Base-by-base conservation (phyloP, 345 rosid species). In the Pistacia integerrima region DNA sequence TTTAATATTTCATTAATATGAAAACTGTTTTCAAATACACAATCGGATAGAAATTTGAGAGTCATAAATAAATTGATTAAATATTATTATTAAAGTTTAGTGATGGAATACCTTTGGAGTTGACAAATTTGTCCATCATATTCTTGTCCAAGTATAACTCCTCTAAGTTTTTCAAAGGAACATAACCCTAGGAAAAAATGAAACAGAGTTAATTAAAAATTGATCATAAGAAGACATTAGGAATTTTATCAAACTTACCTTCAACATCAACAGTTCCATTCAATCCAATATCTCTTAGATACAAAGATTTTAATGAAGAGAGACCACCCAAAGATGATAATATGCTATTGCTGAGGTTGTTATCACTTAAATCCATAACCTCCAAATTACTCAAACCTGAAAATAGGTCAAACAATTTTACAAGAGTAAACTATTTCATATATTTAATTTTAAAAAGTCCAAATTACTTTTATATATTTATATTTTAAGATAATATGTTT, bases 111-210 rank as follows among this genome's bases (percentile, higher is more conserved):
- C 25, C 25, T 25, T 22, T 25, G 25, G 25, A 25, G 0, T 25
- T 25, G 25, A 25, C 25, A 25, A 25, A 25, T 25, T 25, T 25
- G 25, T 25, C 25, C 0, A 22, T 25, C 25, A 0, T 25, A 25
- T 25, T 25, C 25, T 0, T 0, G 25, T 25, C 25, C 25, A 0
- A 25, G 25, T 25, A 25, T 11, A 81, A 12, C 67, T 33, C 75
- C 59, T 69, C 38, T 44, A 81, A 38, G 30, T 74, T 25, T 18
- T 8, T 48, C 25, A 73, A 73, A 49, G 57, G 52, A 67, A n/a
- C 3, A 14, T 14, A 73, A 4, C 33, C 46, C 75, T 77, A 22
- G 3, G 7, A 7, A 59, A 17, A 16, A 9, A 55, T n/a, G 41
- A 18, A 8, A 65, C 3, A 17, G 4, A 1, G 0, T 28, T 1